Evolutionary conservation across 2,329 filamentous ascomycete genomes (phyloP), one percentile per base, ranked within the genome.

Genomic region (Talaromyces islandicus): DNA sequence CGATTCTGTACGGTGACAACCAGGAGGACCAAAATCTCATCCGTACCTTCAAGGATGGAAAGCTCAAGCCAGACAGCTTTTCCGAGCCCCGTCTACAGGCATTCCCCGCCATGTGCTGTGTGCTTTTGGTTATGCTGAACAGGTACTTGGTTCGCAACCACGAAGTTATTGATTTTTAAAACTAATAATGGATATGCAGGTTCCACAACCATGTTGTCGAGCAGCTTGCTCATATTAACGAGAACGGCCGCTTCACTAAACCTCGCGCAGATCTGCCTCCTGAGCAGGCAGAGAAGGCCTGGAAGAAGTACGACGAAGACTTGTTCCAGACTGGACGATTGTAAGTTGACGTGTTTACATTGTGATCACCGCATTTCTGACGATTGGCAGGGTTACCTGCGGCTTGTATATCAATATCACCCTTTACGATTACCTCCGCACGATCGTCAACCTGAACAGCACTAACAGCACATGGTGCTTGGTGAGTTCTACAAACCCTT

Each of bases 141-240:
- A 70, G 75, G 63, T 70, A 29, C 11, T n/a, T 21, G 30, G 1
- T 17, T 12, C 19, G 0, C 38, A 21, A 2, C 19, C 50, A 11
- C 24, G 11, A 14, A 30, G 29, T 19, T 12, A 38, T 7, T 4
- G 35, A 7, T n/a, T 43, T 46, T 21, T n/a, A 12, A 11, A 19
- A 9, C 54, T 56, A 48, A 54, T 17, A 11, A 9, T 46, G 50
- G 6, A 9, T 4, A 5, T 46, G 14, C 56, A 70, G 70, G 65
- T 95, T 95, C 75, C 93, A 97, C 75, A 97, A 97, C 75, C 83
- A 94, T 64, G 85, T 92, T 0, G 92, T 90, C 1, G 83, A 86
- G 58, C 88, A 93, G 62, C 78, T 97, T 19, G 89, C 89, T 0
- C 77, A 82, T n/a, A 93, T 97, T 74, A 61, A 97, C 68, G 92